Base-by-base conservation (phyloP, 208 protist genomes). In the Leishmania tropica region DNA sequence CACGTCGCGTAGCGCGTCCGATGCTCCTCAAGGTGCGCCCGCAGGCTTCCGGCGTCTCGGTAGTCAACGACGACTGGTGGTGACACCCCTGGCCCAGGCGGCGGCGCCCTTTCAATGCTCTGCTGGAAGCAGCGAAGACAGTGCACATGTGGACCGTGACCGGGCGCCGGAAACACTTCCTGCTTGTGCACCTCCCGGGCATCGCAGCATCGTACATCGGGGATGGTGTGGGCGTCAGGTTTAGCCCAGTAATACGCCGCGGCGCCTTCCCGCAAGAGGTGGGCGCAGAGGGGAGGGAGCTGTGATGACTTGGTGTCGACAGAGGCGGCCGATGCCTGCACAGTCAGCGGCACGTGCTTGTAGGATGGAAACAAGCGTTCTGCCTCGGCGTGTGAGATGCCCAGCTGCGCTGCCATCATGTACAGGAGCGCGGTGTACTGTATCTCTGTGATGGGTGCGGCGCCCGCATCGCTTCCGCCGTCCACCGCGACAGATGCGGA, bases 261-360 rank as follows among this genome's bases (percentile, higher is more conserved):
- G 28, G 74, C 91, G 28, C 84, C 83, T 82, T 94, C 91, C 7
- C 89, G 91, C 2, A 75, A 35, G n/a, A 94, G 75, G 68, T 94
- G 91, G 11, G 78, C 85, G 84, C 91, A 94, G 15, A 90, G 68
- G n/a, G 81, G 78, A 48, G 75, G 65, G 37, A 42, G 81, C 37
- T 76, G 72, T 60, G 72, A 62, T 19, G 72, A 42, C 15, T 21
- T 76, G 17, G 72, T 42, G 72, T 42, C n/a, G 45, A 45, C 21
- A 48, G 42, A 48, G 24, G 42, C n/a, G 45, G 10, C 70, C 28
- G 70, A 24, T 31, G 40, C 35, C 28, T 48, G 45, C 24, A 17
- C 45, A 53, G 24, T 56, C n/a, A 7, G 5, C 37, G 15, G 35
- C 28, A 4, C 40, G 75, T 71, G 35, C 24, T 47, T 45, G 74